Conservation (phyloP, 2,329 filamentous ascomycete species). For the Aureobasidium leucospermi region DNA sequence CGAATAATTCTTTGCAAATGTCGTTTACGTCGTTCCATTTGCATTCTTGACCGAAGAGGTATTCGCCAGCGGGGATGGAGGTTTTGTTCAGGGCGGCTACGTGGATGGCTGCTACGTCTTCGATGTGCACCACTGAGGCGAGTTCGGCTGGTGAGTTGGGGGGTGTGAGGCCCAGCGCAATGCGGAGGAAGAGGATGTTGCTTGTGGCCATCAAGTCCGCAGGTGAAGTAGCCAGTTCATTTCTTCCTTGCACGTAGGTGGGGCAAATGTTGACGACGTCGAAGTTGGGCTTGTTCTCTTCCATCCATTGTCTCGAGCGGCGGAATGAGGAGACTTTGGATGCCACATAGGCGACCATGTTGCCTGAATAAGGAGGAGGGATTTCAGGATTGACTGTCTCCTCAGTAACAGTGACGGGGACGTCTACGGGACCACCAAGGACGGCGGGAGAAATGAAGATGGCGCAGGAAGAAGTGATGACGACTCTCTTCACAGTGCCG, state of each 20-base stretch:
- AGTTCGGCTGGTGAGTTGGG: conserved; percentile 6
- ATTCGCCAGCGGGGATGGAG: conserved; percentile 6
- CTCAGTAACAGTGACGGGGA: conserved; percentile 13
- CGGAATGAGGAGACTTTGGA: conserved; percentile 22
- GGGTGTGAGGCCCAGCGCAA: conserved; percentile 16
- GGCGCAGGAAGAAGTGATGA: conserved; percentile 32
- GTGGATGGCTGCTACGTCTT: conserved; percentile 28
- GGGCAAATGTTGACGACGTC: conserved; percentile 26
- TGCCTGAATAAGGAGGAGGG: conserved; percentile 18
- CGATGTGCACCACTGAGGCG: conserved; percentile 19
- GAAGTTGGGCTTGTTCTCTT: conserved; percentile 21
- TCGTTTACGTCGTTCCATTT: conserved; percentile 18
- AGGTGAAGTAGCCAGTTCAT: conserved; percentile 23
- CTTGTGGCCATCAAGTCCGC: conserved; percentile 19
- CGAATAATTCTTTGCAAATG: conserved; percentile 16
- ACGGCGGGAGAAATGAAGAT: conserved; percentile 17
- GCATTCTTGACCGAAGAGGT: conserved; percentile 1
- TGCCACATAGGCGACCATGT: conserved; percentile 22
- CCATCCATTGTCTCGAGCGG: conserved; percentile 21
- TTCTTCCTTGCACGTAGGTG: conserved; percentile 24
- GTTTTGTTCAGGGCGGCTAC: conserved; percentile 22
- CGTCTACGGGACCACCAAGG: not conserved
- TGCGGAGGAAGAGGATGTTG: conserved; percentile 19
- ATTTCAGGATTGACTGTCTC: conserved; percentile 15
- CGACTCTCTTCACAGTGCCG: conserved; percentile 32